These are phyloP conservation scores for Dorcoceras hygrometricum DNA, from an alignment of 257 asterid genomes.

Conservation along the genomic window DNA sequence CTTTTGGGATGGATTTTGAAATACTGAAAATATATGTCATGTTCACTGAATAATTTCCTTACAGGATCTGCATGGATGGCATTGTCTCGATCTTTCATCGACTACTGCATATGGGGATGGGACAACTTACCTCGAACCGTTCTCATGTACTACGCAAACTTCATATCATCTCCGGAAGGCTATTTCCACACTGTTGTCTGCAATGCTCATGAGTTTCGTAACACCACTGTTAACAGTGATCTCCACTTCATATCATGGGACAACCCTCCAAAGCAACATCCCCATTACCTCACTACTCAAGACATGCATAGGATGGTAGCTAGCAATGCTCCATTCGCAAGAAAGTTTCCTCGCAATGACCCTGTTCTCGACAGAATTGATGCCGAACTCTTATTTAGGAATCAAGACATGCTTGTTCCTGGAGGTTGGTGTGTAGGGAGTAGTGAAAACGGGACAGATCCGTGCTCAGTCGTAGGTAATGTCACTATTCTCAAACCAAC, in stretches of 20 bases:
- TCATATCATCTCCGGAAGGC: conserved; percentile 94
- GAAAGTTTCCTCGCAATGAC: conserved; percentile 79
- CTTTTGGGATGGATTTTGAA: background rate
- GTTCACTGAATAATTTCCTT: conserved; percentile 22
- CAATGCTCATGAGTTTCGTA: conserved; percentile 73
- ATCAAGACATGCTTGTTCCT: conserved; percentile 64
- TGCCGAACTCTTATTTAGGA: conserved; percentile 61
- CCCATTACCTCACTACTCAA: conserved; percentile 62
- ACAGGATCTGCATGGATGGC: conserved; percentile 99
- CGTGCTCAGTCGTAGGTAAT: conserved; percentile 72
- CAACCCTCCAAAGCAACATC: conserved; percentile 97
- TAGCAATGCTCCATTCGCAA: conserved; percentile 87
- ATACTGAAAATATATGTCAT: conserved; percentile 1
- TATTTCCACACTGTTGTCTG: conserved; percentile 92
- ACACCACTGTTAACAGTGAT: conserved; percentile 87
- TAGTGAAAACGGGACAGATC: conserved; percentile 68
- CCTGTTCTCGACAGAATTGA: conserved; percentile 75
- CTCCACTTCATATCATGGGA: conserved; percentile 97
- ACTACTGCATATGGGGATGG: conserved; percentile 98
- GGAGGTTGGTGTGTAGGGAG: conserved; percentile 93
- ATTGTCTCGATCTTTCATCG: conserved; percentile 81
- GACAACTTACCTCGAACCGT: conserved; percentile 89
- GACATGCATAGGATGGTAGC: conserved; percentile 83
- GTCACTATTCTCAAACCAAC: conserved; percentile 63
- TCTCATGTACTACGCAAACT: conserved; percentile 93